Evolutionary conservation across 108 stramenopile species (phyloP).

Genomic region (Parietichytrium sp.): DNA sequence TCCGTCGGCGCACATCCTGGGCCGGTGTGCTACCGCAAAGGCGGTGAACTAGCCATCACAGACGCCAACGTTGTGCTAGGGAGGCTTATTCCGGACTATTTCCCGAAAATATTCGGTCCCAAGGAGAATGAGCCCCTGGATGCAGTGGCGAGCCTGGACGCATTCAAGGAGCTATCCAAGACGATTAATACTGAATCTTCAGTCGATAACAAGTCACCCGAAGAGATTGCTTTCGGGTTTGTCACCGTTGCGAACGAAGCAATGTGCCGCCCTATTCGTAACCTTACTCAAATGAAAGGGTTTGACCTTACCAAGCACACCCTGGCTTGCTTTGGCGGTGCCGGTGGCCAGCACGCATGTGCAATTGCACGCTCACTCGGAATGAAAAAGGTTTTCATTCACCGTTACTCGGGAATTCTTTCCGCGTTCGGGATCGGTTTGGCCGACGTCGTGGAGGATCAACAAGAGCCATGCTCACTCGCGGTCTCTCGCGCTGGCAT

Average conservation of each 20-base stretch:
- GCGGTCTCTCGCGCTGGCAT: background rate
- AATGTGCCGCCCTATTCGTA: constrained; percentile 98
- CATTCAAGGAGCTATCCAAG: constrained; percentile 73
- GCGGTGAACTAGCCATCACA: constrained; percentile 88
- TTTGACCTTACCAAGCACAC: constrained; percentile 78
- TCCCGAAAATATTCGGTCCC: constrained; percentile 93
- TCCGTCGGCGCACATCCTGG: constrained; percentile 94
- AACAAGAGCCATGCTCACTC: constrained; percentile 84
- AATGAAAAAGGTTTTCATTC: constrained; percentile 85
- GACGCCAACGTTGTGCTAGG: constrained; percentile 96
- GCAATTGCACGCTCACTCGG: constrained; percentile 86
- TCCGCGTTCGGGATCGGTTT: constrained; percentile 90
- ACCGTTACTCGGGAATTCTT: constrained; percentile 88
- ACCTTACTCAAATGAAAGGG: constrained; percentile 95
- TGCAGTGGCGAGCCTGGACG: constrained; percentile 73
- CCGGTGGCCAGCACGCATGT: constrained; percentile 95
- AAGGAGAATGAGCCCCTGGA: constrained; percentile 92
- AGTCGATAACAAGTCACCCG: background rate
- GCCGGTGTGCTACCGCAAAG: constrained; percentile 94
- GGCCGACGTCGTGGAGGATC: constrained; percentile 90
- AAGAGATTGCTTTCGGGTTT: constrained; percentile 90
- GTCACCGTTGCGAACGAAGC: constrained; percentile 97
- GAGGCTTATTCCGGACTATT: constrained; percentile 80
- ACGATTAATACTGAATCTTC: constrained; percentile 38
- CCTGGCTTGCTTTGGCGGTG: constrained; percentile 95